Base-by-base conservation (phyloP, 2,329 filamentous ascomycete species). In the Diaporthe longicolla region DNA sequence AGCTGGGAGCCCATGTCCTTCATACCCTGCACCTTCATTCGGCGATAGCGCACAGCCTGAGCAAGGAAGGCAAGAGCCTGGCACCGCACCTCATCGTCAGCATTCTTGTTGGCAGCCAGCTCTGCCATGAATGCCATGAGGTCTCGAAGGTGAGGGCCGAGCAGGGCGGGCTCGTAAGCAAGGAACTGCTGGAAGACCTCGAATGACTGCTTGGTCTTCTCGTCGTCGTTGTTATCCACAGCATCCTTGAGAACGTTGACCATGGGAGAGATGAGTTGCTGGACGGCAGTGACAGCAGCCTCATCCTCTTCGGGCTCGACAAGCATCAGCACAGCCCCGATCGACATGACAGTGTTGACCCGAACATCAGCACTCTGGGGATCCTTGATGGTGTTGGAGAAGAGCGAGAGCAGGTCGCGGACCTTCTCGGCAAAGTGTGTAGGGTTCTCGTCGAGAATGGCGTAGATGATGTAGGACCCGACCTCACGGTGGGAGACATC, bases 171-270 rank as follows among this genome's bases (percentile, higher is more conserved):
- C 82, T 98, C 96, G 82, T 95, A 98, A 77, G 93, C 94, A 71
- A 99, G 90, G 79, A 98, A 92, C 68, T 94, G 97, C 87, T 98
- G 97, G 90, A 98, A 98, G 78, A 98, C 95, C 82, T 98, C 97
- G 79, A 98, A 99, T 35, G 95, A 91, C 81, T 96, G 92, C 87
- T 96, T 94, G 78, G 94, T 92, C 82, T 93, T 93, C 81, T 98
- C 95, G 79, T 98, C 95, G 79, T 98, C 93, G 73, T 90, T 90
- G 73, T 90, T 89, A 79, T 95, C 90, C 74, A 98, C 93, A 35
- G 94, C 91, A 76, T 92, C 89, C 88, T 98, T 97, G 77, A 98
- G 89, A 15, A 98, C 94, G 76, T 92, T 90, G 74, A 98, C 96
- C 93, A 98, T 97, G 79, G 91, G 86, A 15, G 97, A 96, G 75